Conservation (phyloP, 2,329 filamentous ascomycete species). For the Rutstroemia sp. region DNA sequence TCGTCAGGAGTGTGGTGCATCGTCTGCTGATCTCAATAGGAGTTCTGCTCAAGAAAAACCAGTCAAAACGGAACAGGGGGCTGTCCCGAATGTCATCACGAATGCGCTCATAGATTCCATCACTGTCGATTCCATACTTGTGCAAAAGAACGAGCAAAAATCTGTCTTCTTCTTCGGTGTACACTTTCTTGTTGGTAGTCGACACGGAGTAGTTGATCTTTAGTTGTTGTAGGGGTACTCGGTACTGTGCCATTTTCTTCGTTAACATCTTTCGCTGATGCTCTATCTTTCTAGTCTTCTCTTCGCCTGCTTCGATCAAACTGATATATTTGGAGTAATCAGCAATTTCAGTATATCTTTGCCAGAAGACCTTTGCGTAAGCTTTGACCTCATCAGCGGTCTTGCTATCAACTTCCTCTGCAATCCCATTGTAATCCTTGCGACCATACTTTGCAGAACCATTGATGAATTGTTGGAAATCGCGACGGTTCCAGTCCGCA, state of each 20-base stretch:
- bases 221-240: constrained; percentile 94
- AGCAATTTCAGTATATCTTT: constrained; percentile 81
- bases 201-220: constrained; percentile 99
- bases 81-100: constrained; percentile 95
- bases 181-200: constrained; percentile 99
- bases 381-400: constrained; percentile 74
- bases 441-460: constrained; percentile 90
- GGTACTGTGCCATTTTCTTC: constrained; percentile 93
- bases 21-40: constrained; percentile 86
- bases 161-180: constrained; percentile 95
- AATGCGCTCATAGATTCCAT: constrained; percentile 85
- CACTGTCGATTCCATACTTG: constrained; percentile 83
- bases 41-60: constrained; percentile 96
- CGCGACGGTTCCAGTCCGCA: constrained; percentile 88
- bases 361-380: constrained; percentile 95
- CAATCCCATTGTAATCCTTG: constrained; percentile 75
- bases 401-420: constrained; percentile 88
- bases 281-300: constrained; percentile 79
- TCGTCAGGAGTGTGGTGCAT: constrained; percentile 89
- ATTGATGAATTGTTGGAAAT: constrained; percentile 98
- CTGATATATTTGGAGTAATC: constrained; percentile 86
- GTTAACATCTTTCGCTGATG: constrained; percentile 88
- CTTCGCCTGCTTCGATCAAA: constrained; percentile 87
- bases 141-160: constrained; percentile 93
- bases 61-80: constrained; percentile 94